Base-by-base conservation (phyloP, 768 basidiomycete genomes). In the Rhodosporidiobolus sp. region DNA sequence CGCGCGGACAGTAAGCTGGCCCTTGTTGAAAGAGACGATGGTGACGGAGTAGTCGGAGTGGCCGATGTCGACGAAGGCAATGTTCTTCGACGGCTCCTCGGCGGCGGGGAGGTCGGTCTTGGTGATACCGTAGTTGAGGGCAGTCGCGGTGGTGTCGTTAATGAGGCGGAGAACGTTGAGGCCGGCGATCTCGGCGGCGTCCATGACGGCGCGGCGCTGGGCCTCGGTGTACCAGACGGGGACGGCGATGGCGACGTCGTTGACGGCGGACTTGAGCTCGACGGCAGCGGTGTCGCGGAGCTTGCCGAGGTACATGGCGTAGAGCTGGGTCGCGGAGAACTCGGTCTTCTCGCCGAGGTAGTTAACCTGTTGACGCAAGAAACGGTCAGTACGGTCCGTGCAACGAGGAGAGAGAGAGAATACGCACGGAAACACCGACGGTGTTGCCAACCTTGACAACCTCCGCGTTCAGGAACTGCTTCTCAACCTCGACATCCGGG, bases 111-210 rank as follows among this genome's bases (percentile, higher is more conserved):
- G 88, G 81, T 99, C 96, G 35, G 90, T 88, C 83, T 99, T 99
- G 76, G 95, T 99, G 85, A 98, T 98, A 77, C 96, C 96, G 83
- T 95, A 99, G 63, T 92, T 93, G 81, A 99, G 89, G 52, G 96
- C 96, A 68, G 89, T 86, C 64, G 95, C 96, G 73, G 95, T 98
- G 67, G 90, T 89, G 81, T 98, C 96, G 84, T 97, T 97, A 85
- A 98, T 92, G 82, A 99, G 86, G 63, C 95, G 91, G 72, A 98
- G 90, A 74, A 87, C 83, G 82, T 93, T 96, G 72, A 98, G 86
- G 69, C 90, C 89, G 66, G 91, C 92, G 78, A 99, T 92, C 70
- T 87, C 79, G 54, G 93, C 93, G 43, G 96, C 93, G 77, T 94
- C 92, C 68, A 93, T 86, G 73, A 95, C 79, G 0, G 94, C 93